A percentile compares a stretch with the other conserved stretches of the same genome.
These are phyloP conservation scores for Graphium sp. DNA, from an alignment of 2,329 filamentous ascomycete species.

Conservation along the genomic window DNA sequence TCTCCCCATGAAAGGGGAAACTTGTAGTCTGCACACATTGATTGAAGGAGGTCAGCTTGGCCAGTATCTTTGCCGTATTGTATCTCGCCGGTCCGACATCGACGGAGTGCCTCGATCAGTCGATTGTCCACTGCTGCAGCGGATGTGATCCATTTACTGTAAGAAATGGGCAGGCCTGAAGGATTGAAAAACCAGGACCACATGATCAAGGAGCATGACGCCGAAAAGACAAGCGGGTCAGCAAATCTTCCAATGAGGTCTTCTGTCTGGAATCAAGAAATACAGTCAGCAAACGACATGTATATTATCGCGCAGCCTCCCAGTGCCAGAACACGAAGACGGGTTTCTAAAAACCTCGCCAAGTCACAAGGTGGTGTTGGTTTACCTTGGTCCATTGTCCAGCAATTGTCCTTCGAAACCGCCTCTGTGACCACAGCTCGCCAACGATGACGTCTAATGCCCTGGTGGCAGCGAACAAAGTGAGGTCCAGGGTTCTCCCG, in stretches of 20 bases:
- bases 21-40: conserved; percentile 56
- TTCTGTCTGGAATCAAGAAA: conserved; percentile 13
- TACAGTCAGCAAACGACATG: no score
- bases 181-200: conserved; percentile 77
- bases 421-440: conserved; percentile 41
- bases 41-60: conserved; percentile 47
- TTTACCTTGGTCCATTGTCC: conserved; percentile 29
- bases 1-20: conserved; percentile 59
- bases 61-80: conserved; percentile 60
- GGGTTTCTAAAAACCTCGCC: no score
- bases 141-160: conserved; percentile 68
- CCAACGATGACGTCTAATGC: conserved; percentile 57
- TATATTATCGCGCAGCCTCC: no score
- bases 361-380: conserved; percentile 3
- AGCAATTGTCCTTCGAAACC: conserved; percentile 22
- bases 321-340: no score
- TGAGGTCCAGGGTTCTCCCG: conserved; percentile 66
- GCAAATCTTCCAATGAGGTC: conserved; percentile 19
- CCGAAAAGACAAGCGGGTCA: conserved; percentile 57
- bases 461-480: conserved; percentile 58
- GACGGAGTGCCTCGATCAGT: conserved; percentile 57
- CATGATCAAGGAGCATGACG: conserved; percentile 64
- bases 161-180: conserved; percentile 50
- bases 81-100: conserved; percentile 44
- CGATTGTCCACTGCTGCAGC: conserved; percentile 61